Conservation (phyloP, 2,329 filamentous ascomycete genomes). For the Bipolaris zeicola region DNA sequence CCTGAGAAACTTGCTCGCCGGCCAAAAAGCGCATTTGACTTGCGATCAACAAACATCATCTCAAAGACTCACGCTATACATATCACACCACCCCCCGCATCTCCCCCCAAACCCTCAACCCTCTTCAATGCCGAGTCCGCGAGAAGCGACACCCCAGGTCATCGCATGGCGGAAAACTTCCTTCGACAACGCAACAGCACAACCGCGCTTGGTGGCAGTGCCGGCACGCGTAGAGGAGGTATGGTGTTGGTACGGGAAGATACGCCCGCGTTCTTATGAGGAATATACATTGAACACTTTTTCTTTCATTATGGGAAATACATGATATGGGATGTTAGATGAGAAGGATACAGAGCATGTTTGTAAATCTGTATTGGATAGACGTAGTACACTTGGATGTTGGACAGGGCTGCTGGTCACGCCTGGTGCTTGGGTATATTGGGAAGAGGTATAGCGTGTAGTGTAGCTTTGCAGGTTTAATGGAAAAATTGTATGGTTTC, state of each 20-base stretch:
- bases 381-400: background rate
- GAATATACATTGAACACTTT: background rate
- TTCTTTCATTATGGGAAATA: background rate
- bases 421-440: background rate
- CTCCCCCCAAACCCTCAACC: slow-evolving; percentile 20
- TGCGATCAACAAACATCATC: slow-evolving; percentile 21
- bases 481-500: background rate
- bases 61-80: slow-evolving; percentile 8
- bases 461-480: background rate
- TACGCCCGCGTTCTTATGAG: slow-evolving; percentile 31
- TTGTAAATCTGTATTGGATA: background rate
- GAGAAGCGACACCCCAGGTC: slow-evolving; percentile 36
- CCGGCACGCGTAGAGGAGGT: slow-evolving; percentile 7
- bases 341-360: background rate
- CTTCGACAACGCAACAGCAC: slow-evolving; percentile 28
- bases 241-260: slow-evolving; percentile 25
- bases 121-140: slow-evolving; percentile 13
- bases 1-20: slow-evolving; percentile 29
- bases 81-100: slow-evolving; percentile 17
- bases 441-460: background rate
- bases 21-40: slow-evolving; percentile 43
- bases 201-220: background rate
- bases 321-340: background rate
- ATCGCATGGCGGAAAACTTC: slow-evolving; percentile 41
- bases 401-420: too few relatives aligned